Evolutionary conservation across 495 filamentous ascomycete genomes (phyloP).

Genomic region (Lasiosphaeris hirsuta): DNA sequence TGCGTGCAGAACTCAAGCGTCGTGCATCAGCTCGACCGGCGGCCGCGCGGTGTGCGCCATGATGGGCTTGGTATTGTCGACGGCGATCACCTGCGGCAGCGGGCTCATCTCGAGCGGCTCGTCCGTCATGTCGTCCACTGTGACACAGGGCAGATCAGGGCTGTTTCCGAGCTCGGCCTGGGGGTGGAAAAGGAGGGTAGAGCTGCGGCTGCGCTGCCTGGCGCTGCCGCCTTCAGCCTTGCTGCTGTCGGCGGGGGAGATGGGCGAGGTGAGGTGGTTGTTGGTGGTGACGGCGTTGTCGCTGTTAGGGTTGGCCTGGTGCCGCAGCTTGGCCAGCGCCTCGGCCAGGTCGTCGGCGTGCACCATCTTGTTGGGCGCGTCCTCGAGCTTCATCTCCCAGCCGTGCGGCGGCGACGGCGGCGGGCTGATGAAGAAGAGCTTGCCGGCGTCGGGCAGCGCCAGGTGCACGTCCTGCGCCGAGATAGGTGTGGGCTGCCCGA

Average conservation of each 20-base stretch:
- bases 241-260: conserved; percentile 32
- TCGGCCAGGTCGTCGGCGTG: conserved; percentile 84
- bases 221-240: conserved; percentile 5
- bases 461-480: conserved; percentile 53
- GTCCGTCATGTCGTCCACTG: conserved; percentile 83
- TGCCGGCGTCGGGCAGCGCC: conserved; percentile 76
- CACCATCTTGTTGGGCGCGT: conserved; percentile 88
- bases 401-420: conserved; percentile 88
- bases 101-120: conserved; percentile 42
- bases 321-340: conserved; percentile 67
- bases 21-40: conserved; percentile 85
- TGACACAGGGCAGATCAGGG: conserved; percentile 79
- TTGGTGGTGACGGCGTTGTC: conserved; percentile 5
- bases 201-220: conserved; percentile 37
- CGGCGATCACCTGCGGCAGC: conserved; percentile 37
- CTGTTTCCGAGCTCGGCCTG: conserved; percentile 57
- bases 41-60: conserved; percentile 76
- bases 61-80: conserved; percentile 44
- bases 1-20: conserved; percentile 24
- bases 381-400: conserved; percentile 87
- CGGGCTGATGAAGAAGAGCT: conserved; percentile 95
- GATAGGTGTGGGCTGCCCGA: conserved; percentile 71
- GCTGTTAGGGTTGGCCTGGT: conserved; percentile 31
- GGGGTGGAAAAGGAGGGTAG: conserved; percentile 48
- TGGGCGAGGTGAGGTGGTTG: conserved; percentile 10